A percentile compares a stretch with the other conserved stretches of the same genome.
phyloP scores from a whole-genome alignment of 108 stramenopile genomes.

The Nannochloropsis salina region DNA sequence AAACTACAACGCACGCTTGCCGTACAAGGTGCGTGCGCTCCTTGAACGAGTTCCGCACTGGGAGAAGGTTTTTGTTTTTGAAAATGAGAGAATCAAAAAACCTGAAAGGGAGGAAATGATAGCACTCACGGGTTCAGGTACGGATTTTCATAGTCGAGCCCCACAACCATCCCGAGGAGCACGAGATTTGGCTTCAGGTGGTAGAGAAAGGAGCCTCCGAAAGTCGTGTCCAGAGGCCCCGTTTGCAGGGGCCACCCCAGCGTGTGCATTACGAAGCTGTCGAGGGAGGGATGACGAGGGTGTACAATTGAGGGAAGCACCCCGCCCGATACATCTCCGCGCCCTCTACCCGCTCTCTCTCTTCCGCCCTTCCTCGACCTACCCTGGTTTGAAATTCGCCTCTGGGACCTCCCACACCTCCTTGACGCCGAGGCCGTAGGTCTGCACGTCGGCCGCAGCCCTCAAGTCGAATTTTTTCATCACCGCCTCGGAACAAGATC shows the following conservation, averaged over 20 bases:
- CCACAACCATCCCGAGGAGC: constrained; percentile 87
- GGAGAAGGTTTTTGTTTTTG: neutral
- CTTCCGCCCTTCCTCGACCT: constrained; percentile 9
- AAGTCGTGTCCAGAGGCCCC: constrained; percentile 64
- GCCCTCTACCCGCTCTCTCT: neutral
- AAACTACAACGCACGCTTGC: too few species aligned
- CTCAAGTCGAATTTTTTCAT: constrained; percentile 82
- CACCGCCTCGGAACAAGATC: constrained; percentile 83
- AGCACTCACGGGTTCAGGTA: constrained; percentile 73
- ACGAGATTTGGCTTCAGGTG: constrained; percentile 82
- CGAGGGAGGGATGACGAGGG: neutral
- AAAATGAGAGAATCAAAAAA: neutral
- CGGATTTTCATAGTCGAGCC: constrained; percentile 97
- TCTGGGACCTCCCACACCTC: constrained; percentile 97
- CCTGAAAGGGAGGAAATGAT: neutral
- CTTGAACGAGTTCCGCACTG: too few species aligned
- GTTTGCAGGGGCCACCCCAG: constrained; percentile 90
- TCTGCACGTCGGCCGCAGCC: constrained; percentile 63
- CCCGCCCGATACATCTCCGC: neutral
- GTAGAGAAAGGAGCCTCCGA: constrained; percentile 94
- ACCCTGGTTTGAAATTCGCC: constrained; percentile 77
- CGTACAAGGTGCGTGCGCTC: too few species aligned
- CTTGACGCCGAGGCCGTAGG: constrained; percentile 97
- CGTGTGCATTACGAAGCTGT: constrained; percentile 86
- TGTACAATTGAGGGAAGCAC: neutral